phyloP scores from a whole-genome alignment of 2,329 filamentous ascomycete genomes.

The Lachnellula arida region DNA sequence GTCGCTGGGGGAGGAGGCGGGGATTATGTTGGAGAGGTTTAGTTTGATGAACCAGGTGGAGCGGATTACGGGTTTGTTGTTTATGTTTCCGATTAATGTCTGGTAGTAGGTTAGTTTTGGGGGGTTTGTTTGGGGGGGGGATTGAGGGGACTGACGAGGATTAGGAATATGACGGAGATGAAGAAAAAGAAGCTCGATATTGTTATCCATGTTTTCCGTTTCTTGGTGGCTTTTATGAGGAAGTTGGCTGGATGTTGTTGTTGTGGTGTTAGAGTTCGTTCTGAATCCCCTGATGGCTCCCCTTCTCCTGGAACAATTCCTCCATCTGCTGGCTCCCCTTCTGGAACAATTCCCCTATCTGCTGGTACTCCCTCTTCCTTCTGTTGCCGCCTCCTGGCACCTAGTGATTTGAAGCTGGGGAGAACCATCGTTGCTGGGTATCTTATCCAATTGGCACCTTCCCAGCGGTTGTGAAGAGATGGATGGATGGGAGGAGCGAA shows the following conservation, averaged over 20 bases:
- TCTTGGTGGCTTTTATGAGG: constrained; percentile 45
- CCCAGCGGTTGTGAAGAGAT: background rate
- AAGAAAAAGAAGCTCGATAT: constrained; percentile 67
- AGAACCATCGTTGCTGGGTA: constrained; percentile 22
- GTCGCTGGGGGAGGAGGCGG: constrained; percentile 20
- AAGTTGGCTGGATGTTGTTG: constrained; percentile 16
- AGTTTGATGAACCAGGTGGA: constrained; percentile 81
- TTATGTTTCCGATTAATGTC: constrained; percentile 69
- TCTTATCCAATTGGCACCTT: background rate
- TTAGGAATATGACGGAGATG: constrained; percentile 69
- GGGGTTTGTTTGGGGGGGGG: background rate
- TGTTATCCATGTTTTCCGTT: constrained; percentile 51
- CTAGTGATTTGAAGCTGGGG: constrained; percentile 29
- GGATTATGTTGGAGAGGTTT: constrained; percentile 68
- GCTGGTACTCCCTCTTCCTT: constrained; percentile 9
- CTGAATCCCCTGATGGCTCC: constrained; percentile 9
- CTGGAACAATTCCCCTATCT: too few relatives aligned
- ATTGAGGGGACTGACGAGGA: constrained; percentile 55
- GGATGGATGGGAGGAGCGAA: background rate
- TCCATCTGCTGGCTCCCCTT: constrained; percentile 7
- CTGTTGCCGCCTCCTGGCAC: constrained; percentile 16
- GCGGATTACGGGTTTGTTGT: constrained; percentile 55
- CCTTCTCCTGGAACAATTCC: background rate
- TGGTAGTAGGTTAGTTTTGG: constrained; percentile 16
- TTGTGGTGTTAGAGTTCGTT: constrained; percentile 21